Conservation (phyloP, 176 grass and related monocot species). For the Luzula sylvatica region DNA sequence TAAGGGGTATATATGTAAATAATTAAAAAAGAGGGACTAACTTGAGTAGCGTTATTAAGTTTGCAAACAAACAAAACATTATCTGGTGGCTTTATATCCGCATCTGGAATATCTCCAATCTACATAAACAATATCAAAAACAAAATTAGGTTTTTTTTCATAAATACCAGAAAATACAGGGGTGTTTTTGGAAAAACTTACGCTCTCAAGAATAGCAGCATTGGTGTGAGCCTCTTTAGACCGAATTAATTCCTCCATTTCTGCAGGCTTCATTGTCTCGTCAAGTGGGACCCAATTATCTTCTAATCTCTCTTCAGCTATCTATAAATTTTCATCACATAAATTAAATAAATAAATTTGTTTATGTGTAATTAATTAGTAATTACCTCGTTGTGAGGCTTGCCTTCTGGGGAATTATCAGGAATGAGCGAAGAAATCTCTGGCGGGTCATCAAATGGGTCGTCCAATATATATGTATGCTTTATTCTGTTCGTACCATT, state of each 20-base stretch:
- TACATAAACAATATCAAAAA: constrained; percentile 23
- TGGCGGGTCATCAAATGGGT: constrained; percentile 92
- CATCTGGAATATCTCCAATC: constrained; percentile 95
- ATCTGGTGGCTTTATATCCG: constrained; percentile 77
- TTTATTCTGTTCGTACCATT: constrained; percentile 56
- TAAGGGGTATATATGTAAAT: background rate
- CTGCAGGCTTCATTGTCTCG: constrained; percentile 50
- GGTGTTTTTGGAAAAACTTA: constrained; percentile 39
- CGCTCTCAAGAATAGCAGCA: constrained; percentile 83
- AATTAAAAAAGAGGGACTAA: constrained; percentile 28
- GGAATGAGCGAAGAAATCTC: constrained; percentile 77
- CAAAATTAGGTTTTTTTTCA: background rate
- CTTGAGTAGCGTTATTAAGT: constrained; percentile 90
- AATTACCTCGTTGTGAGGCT: constrained; percentile 73
- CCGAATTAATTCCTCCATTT: constrained; percentile 77
- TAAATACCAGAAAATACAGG: background rate
- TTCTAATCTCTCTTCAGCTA: constrained; percentile 76
- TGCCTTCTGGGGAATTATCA: constrained; percentile 76
- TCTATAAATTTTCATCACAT: constrained; percentile 17
- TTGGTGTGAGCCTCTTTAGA: constrained; percentile 89
- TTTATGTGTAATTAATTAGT: background rate
- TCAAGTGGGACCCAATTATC: constrained; percentile 89
- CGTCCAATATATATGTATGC: constrained; percentile 92
- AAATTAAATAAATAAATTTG: no score
- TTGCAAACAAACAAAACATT: constrained; percentile 98